Base-by-base conservation (phyloP, 2,329 filamentous ascomycete species). In the Talaromyces sp. region DNA sequence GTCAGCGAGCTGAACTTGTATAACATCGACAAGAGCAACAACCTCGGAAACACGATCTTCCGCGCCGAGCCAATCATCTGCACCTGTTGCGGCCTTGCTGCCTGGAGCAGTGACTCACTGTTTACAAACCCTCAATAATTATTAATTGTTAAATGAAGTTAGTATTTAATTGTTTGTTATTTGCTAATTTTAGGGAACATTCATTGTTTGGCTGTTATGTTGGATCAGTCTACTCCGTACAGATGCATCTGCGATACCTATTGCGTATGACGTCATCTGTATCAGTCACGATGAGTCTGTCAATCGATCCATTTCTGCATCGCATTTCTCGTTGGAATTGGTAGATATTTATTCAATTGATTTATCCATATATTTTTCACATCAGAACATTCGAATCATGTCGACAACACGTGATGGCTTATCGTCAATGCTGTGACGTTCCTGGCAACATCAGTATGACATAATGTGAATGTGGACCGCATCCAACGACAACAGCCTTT, bases 401-500 rank as follows among this genome's bases (percentile, higher is more conserved):
- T 8, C 35, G 13, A 38, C 14, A 38, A 17, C 13, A 35, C 13
- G 32, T 35, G 11, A 14, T 5, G 13, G 14, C n/a, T 3, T 13
- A n/a, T 8, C n/a, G 6, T 14, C 35, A n/a, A 38, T n/a, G 14
- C 17, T 38, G 35, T 38, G 35, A 3, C 17, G n/a, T 4, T 38
- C 24, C 43, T 50, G 17, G 29, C 49, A 51, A 52, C 53, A 31
- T 56, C 58, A 55, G 50, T 11, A 46, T 62, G 59, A 61, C 59
- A 52, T 57, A 57, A 57, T 38, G 35, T 38, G 14, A n/a, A n/a
- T 54, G 55, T 32, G 46, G 52, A 59, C 52, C 43, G 11, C 43
- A 21, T 24, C 43, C 43, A 55, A 49, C 32, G 7, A 41, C 19
- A 43, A 43, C 54, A 43, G 32, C 52, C 3, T 29, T 19, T 38